Evolutionary conservation across 805 yeast species (phyloP), one percentile per base, ranked within the genome.

Genomic region (Pichia occidentalis): DNA sequence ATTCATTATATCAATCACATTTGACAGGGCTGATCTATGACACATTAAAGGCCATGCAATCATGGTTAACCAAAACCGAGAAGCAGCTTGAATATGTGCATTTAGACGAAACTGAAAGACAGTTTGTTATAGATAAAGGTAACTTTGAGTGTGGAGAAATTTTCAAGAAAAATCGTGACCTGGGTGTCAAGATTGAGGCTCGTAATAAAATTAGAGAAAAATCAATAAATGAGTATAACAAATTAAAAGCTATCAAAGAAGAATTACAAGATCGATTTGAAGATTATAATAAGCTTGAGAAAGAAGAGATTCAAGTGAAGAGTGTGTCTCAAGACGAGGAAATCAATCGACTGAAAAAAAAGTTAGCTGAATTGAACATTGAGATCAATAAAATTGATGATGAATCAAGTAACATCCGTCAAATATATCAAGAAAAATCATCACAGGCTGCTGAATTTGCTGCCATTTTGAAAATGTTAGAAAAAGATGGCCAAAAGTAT

Each of bases 361-460:
- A 37, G 39, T 16, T 42, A 29, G 35, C 34, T 11, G 11, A 18
- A 6, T 22, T 52, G 22, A 51, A 52, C 18, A 10, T 24, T 2
- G 24, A 31, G 10, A 29, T 45, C 7, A 13, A 20, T 7, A 35
- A 49, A 33, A 24, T 53, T 11, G 44, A 49, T 12, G 31, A 34
- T 1, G 38, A 54, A 21, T 67, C 61, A 20, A 56, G 53, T 13
- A 40, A 36, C 4, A 46, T 68, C 21, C 53, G 80, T 41, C 27
- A 43, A 1, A 39, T 54, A n/a, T 75, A 75, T 46, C 80, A 73
- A 50, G 33, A 42, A 4, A 51, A 51, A 7, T 72, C 79, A 0
- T 60, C 73, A 1, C 36, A 45, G n/a, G 77, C 78, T 4, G 75
- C 75, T 1, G 71, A 67, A 26, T 42, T 55, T 32, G 63, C 75